A percentile compares a stretch with the other conserved stretches of the same genome.
Conservation (phyloP, 805 yeast species). For the Nematodospora valgi region DNA sequence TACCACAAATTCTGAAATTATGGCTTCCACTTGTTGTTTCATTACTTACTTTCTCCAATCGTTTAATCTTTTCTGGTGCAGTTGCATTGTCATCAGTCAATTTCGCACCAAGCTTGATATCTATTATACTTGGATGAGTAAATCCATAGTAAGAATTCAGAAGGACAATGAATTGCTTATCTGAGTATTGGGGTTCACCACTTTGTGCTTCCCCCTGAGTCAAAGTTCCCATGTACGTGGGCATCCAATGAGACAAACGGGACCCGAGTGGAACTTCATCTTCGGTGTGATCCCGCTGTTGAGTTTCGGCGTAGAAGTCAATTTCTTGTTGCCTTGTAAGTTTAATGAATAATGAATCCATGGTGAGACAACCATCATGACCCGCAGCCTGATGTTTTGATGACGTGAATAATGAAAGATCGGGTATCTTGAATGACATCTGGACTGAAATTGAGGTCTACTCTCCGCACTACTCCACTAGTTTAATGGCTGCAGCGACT, state of each 20-base stretch:
- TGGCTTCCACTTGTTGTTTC: constrained; percentile 79
- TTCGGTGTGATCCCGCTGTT: constrained; percentile 18
- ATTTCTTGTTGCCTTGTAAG: constrained; percentile 62
- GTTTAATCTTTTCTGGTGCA: constrained; percentile 50
- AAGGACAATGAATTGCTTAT: constrained; percentile 53
- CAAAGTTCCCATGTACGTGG: constrained; percentile 60
- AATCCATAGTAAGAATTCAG: constrained; percentile 67
- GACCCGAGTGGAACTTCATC: constrained; percentile 27
- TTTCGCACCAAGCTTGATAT: constrained; percentile 74
- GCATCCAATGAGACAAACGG: constrained; percentile 54
- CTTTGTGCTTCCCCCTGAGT: constrained; percentile 33
- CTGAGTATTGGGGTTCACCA: constrained; percentile 4
- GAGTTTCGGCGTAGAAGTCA: constrained; percentile 58
- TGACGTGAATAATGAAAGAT: constrained; percentile 7
- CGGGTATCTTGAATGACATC: too few relatives aligned
- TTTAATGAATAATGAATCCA: constrained; percentile 65
- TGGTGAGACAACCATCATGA: constrained; percentile 70
- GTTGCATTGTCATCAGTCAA: constrained; percentile 63
- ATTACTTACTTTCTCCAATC: constrained; percentile 62
- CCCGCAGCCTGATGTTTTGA: constrained; percentile 83
- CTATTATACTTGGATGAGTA: constrained; percentile 67
- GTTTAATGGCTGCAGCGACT: too few relatives aligned
- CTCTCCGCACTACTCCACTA: too few relatives aligned
- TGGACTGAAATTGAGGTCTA: too few relatives aligned
- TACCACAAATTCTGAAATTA: constrained; percentile 82